Percentiles rank a stretch among this genome's conserved stretches.
Evolutionary conservation across 2,329 filamentous ascomycete species (phyloP).

Genomic region (Penicillium olsonii): DNA sequence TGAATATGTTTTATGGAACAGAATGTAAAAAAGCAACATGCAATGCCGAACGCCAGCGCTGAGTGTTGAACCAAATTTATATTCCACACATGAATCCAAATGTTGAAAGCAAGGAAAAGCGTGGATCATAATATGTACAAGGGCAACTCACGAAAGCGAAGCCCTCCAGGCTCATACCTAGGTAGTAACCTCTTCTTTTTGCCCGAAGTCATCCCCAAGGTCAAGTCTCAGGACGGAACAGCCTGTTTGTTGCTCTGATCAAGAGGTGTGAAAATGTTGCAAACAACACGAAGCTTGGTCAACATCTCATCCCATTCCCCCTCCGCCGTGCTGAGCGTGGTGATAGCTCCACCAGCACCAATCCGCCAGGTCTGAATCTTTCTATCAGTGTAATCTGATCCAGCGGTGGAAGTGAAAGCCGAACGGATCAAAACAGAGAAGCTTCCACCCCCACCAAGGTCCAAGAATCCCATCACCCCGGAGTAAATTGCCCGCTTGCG

Average conservation of each 20-base stretch:
- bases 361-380: conserved; percentile 65
- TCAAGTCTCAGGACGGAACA: not conserved
- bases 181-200: no score
- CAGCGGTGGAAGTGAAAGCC: conserved; percentile 57
- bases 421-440: conserved; percentile 91
- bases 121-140: conserved; percentile 13
- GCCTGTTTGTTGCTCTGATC: not conserved
- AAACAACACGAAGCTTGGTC: conserved; percentile 62
- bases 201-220: no score
- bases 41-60: conserved; percentile 24
- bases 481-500: conserved; percentile 74
- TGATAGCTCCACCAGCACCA: conserved; percentile 88
- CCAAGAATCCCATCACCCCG: conserved; percentile 86
- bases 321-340: conserved; percentile 74
- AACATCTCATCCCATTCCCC: conserved; percentile 92
- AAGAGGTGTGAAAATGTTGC: conserved; percentile 42
- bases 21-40: not conserved
- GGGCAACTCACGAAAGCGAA: not conserved
- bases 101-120: conserved; percentile 29
- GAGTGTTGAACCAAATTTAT: conserved; percentile 34
- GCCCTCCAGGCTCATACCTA: not conserved
- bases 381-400: conserved; percentile 16
- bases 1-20: not conserved
- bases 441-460: conserved; percentile 79
- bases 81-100: conserved; percentile 19